A percentile compares a stretch with the other conserved stretches of the same genome.
Conservation (phyloP, 2,329 filamentous ascomycete species). For the Fusarium pilosicola region DNA sequence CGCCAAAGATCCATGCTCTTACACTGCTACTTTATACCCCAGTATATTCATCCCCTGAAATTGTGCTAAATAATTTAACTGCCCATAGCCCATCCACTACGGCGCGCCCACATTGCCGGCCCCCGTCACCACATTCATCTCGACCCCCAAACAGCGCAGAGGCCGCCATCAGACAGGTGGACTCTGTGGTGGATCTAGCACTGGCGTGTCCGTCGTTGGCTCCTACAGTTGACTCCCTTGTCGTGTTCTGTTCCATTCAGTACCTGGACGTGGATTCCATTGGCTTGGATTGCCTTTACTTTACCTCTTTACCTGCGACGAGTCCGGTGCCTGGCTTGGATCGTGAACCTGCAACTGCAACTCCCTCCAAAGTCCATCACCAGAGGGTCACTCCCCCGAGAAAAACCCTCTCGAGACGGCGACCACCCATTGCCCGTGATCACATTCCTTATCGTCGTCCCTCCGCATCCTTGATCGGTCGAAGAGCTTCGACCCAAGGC, state of each 20-base stretch:
- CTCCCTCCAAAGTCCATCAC: slow-evolving; percentile 38
- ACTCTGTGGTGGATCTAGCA: slow-evolving; percentile 40
- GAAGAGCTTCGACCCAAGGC: slow-evolving; percentile 31
- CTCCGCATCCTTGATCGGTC: slow-evolving; percentile 20
- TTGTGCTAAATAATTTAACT: slow-evolving; percentile 39
- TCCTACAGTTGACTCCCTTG: slow-evolving; percentile 28
- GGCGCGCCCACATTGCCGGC: slow-evolving; percentile 28
- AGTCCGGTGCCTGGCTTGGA: slow-evolving; percentile 38
- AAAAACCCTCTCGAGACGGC: slow-evolving; percentile 32
- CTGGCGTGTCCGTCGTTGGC: slow-evolving; percentile 36
- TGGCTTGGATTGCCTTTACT: slow-evolving; percentile 28
- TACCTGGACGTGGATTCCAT: slow-evolving; percentile 27
- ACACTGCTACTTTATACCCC: slow-evolving; percentile 33
- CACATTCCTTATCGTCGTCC: slow-evolving; percentile 13
- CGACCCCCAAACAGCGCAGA: slow-evolving; percentile 34
- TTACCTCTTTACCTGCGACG: slow-evolving; percentile 35
- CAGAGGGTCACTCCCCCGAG: slow-evolving; percentile 27
- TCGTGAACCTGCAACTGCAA: slow-evolving; percentile 46
- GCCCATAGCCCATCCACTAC: slow-evolving; percentile 34
- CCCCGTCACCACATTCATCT: slow-evolving; percentile 22
- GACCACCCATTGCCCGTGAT: slow-evolving; percentile 37
- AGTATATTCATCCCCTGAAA: slow-evolving; percentile 38
- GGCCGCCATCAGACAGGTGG: slow-evolving; percentile 40
- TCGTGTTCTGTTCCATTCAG: slow-evolving; percentile 23
- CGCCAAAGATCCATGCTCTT: slow-evolving; percentile 33